Evolutionary conservation across 345 rosid genomes (phyloP).

Genomic region (Euphorbia lathyris): DNA sequence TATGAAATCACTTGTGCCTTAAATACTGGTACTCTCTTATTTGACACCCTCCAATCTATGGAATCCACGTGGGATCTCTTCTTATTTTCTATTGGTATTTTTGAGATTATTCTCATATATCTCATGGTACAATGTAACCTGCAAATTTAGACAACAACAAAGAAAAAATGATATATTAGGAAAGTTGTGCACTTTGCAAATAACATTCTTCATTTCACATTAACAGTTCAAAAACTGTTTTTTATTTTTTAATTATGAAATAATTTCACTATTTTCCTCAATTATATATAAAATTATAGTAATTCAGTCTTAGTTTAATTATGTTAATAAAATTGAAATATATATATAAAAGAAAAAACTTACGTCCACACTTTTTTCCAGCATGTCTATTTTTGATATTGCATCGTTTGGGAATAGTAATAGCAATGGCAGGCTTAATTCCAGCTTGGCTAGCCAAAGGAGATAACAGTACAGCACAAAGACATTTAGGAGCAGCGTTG

Average conservation of each 20-base stretch:
- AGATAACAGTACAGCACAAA: constrained; percentile 70
- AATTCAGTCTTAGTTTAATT: too few relatives aligned
- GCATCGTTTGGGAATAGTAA: constrained; percentile 78
- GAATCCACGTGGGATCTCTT: neutral
- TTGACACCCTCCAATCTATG: neutral
- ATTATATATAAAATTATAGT: too few relatives aligned
- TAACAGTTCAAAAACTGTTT: too few relatives aligned
- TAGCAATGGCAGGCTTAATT: constrained; percentile 66
- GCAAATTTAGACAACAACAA: neutral
- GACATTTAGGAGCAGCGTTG: constrained; percentile 63
- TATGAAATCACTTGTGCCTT: too few relatives aligned
- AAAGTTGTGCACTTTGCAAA: too few relatives aligned
- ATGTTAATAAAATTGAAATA: too few relatives aligned
- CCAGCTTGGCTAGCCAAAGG: constrained; percentile 78
- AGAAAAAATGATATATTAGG: neutral
- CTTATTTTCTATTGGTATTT: neutral
- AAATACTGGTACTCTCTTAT: too few relatives aligned
- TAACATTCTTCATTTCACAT: too few relatives aligned
- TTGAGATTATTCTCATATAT: neutral
- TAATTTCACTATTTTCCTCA: too few relatives aligned
- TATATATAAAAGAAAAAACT: neutral
- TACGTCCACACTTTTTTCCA: constrained; percentile 89
- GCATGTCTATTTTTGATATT: constrained; percentile 59
- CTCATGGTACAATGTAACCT: constrained; percentile 40
- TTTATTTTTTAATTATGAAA: too few relatives aligned